phyloP scores from a whole-genome alignment of 1,284 basidiomycete species.

The Ustilago sp. region DNA sequence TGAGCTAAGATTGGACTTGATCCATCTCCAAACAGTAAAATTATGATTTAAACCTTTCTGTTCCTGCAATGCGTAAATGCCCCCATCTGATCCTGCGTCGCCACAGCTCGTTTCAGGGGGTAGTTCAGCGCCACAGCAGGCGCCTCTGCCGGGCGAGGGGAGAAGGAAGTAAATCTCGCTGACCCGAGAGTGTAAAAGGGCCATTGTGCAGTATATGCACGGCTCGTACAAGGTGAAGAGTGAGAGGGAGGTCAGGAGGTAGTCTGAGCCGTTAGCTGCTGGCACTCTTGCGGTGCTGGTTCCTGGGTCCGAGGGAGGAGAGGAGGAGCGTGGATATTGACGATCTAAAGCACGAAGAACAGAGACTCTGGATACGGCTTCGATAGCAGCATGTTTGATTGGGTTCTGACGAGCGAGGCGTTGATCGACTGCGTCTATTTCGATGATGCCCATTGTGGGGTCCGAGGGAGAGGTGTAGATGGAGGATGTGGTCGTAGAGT shows the following conservation, averaged over 20 bases:
- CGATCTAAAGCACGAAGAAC: conserved; percentile 25
- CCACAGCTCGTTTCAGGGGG: conserved; percentile 16
- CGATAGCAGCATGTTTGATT: conserved; percentile 61
- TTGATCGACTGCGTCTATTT: conserved; percentile 57
- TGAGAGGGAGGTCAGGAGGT: conserved; percentile 61
- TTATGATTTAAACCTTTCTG: conserved; percentile 70
- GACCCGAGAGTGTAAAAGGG: conserved; percentile 65
- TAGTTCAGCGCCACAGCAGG: conserved; percentile 56
- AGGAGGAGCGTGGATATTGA: neutral
- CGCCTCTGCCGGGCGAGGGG: conserved; percentile 58
- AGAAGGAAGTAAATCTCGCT: conserved; percentile 59
- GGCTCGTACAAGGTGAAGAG: conserved; percentile 67
- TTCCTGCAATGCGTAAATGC: conserved; percentile 70
- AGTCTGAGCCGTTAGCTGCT: conserved; percentile 60
- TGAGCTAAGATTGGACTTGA: conserved; percentile 5
- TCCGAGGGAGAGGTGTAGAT: conserved; percentile 7
- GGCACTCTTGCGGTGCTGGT: neutral
- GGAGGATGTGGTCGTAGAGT: conserved; percentile 1
- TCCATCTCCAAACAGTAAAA: conserved; percentile 70
- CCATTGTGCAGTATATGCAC: conserved; percentile 67
- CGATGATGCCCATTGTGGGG: conserved; percentile 27
- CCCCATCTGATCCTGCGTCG: conserved; percentile 53
- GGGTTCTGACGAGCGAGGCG: conserved; percentile 55
- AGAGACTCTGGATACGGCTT: conserved; percentile 23
- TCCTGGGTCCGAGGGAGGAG: neutral